Evolutionary conservation across 495 filamentous ascomycete species (phyloP), one percentile per base, ranked within the genome.

Genomic region (Pyrenopolyporus hunteri): DNA sequence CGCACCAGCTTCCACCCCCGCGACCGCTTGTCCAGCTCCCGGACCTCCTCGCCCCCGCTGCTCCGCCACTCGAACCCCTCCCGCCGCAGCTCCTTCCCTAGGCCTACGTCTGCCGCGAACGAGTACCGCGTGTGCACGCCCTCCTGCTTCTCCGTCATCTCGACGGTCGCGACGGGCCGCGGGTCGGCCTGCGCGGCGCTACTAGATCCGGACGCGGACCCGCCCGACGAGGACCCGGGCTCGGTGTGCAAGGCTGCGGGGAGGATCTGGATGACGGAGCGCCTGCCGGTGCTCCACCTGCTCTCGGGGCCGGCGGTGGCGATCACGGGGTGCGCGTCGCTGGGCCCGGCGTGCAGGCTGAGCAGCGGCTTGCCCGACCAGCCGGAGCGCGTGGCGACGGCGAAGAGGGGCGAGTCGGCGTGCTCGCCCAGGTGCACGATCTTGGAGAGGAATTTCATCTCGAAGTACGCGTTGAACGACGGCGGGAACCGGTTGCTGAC

Each of bases 51-150:
- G 20, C 67, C 68, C n/a, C 54, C 25, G 32, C 61, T 72, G 22
- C 37, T 48, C n/a, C 70, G 58, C 70, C 70, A 72, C 42, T 72
- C 61, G 42, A 72, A 72, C 25, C 59, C 17, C 46, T 72, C 70
- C 9, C 16, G 28, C 10, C 59, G 58, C 36, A 59, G 23, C 33
- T 64, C 59, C 42, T 68, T 66, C 11, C 63, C 67, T 9, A 31
- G 28, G 4, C 68, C 70, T 4, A 70, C 61, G 4, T 64, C 51
- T 26, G 59, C 33, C 6, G 58, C 26, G n/a, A 68, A 66, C 5
- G 13, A 26, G 49, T 56, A 58, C 22, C 29, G 44, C 14, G 9
- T 0, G 48, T 63, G 33, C 11, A 22, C 48, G 16, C 31, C 40
- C 6, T 7, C 4, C 44, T 23, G 10, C 16, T 58, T 19, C 10